phyloP scores from a whole-genome alignment of 306 rosid species.

The Rosa multiflora region DNA sequence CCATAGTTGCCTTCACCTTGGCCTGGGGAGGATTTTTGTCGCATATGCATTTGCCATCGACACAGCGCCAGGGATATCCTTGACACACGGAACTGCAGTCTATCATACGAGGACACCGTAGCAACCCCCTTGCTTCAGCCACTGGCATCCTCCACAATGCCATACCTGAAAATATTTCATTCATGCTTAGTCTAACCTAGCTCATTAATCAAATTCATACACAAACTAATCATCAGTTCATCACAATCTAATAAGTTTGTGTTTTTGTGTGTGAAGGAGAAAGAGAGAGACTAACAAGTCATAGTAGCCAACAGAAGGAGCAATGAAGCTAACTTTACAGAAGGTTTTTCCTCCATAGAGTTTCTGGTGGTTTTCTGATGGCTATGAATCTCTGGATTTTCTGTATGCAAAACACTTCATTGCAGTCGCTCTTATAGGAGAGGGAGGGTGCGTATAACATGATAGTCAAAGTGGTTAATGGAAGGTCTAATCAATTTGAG shows the following conservation, averaged over 20 bases:
- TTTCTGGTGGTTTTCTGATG: neutral
- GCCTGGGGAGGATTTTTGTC: neutral
- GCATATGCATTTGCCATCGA: constrained; percentile 20
- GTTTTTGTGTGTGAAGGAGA: neutral
- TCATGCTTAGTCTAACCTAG: neutral
- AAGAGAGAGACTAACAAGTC: constrained; percentile 15
- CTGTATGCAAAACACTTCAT: neutral
- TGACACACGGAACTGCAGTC: constrained; percentile 26
- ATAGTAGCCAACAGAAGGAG: neutral
- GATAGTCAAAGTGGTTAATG: neutral
- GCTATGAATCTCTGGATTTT: neutral
- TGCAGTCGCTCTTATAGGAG: constrained; percentile 8
- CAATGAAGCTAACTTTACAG: constrained; percentile 1
- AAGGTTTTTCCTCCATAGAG: constrained; percentile 11
- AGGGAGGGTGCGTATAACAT: neutral
- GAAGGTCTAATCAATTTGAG: neutral
- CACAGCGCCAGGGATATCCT: constrained; percentile 27
- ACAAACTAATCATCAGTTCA: neutral
- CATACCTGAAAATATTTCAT: neutral
- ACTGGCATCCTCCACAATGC: constrained; percentile 6
- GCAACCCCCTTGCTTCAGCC: constrained; percentile 18
- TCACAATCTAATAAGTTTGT: neutral
- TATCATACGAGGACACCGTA: constrained; percentile 23
- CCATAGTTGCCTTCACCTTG: neutral
- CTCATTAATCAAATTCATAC: neutral